phyloP scores from a whole-genome alignment of 2,329 filamentous ascomycete genomes.

The Claviceps capensis region DNA sequence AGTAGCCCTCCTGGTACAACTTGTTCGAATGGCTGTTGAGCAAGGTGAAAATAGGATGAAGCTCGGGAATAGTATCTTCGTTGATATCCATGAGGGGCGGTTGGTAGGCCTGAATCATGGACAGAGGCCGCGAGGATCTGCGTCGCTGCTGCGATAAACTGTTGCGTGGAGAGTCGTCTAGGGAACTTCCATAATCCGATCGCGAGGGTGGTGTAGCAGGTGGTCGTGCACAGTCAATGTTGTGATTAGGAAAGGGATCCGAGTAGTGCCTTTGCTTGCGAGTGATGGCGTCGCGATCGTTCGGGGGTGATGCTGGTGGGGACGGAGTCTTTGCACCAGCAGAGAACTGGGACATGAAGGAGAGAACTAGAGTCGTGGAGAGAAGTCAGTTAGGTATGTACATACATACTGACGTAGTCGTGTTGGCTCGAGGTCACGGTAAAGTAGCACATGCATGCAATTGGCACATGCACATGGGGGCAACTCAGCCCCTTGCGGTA shows the following conservation, averaged over 20 bases:
- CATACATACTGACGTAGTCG: neutral
- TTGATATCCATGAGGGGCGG: conserved; percentile 76
- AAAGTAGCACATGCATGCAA: neutral
- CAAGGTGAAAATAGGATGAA: conserved; percentile 86
- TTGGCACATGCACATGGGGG: neutral
- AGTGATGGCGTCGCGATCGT: conserved; percentile 19
- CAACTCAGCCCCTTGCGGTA: neutral
- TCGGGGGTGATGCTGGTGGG: conserved; percentile 30
- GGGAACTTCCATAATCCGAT: conserved; percentile 28
- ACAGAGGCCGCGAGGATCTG: conserved; percentile 57
- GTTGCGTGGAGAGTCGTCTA: conserved; percentile 28
- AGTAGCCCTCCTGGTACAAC: conserved; percentile 95
- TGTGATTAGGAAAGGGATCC: conserved; percentile 23
- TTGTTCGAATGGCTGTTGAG: conserved; percentile 94
- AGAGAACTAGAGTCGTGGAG: conserved; percentile 49
- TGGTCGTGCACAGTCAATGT: conserved; percentile 21
- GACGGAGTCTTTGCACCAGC: conserved; percentile 32
- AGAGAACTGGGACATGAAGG: conserved; percentile 76
- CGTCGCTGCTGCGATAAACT: conserved; percentile 28
- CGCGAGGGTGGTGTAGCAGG: conserved; percentile 25
- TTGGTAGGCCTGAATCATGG: conserved; percentile 76
- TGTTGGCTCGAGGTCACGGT: neutral
- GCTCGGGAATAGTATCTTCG: conserved; percentile 77
- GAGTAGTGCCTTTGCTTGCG: conserved; percentile 16
- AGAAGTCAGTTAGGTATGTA: neutral